phyloP scores from a whole-genome alignment of 345 rosid genomes.

The Citrus sinensis region DNA sequence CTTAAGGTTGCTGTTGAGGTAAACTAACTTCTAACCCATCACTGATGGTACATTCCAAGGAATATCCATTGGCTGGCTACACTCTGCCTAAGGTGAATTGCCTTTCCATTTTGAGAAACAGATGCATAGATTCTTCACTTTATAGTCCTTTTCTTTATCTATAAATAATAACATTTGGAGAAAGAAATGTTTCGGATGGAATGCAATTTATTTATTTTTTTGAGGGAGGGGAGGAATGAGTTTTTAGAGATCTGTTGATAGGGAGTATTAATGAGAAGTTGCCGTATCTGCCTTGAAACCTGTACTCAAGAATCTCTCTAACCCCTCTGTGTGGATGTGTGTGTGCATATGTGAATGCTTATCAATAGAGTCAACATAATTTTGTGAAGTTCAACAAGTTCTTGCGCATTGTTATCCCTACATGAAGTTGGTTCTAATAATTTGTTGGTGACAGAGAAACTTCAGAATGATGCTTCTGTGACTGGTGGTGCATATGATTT shows the following conservation, averaged over 20 bases:
- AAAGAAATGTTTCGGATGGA: not conserved
- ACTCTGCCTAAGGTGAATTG: not conserved
- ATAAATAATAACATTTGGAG: not conserved
- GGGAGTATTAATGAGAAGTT: not conserved
- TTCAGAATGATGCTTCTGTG: slow-evolving; percentile 26
- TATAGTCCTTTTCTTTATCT: not conserved
- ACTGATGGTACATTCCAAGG: too few species aligned
- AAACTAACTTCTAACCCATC: not conserved
- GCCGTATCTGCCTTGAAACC: not conserved
- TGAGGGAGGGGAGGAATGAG: not conserved
- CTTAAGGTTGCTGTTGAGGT: not conserved
- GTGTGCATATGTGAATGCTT: not conserved
- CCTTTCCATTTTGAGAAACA: not conserved
- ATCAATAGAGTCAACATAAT: not conserved
- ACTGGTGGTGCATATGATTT: slow-evolving; percentile 63
- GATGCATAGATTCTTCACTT: not conserved
- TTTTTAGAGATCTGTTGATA: not conserved
- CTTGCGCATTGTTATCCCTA: not conserved
- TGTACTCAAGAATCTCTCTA: not conserved
- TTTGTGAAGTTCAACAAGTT: not conserved
- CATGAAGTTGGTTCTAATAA: slow-evolving; percentile 2
- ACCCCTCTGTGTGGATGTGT: not conserved
- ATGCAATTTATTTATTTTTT: too few species aligned
- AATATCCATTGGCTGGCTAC: not conserved
- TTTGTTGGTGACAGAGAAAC: slow-evolving; percentile 27